Evolutionary conservation across 78 protist species (phyloP).

Genomic region (Dictyostelium brefeldianum): DNA sequence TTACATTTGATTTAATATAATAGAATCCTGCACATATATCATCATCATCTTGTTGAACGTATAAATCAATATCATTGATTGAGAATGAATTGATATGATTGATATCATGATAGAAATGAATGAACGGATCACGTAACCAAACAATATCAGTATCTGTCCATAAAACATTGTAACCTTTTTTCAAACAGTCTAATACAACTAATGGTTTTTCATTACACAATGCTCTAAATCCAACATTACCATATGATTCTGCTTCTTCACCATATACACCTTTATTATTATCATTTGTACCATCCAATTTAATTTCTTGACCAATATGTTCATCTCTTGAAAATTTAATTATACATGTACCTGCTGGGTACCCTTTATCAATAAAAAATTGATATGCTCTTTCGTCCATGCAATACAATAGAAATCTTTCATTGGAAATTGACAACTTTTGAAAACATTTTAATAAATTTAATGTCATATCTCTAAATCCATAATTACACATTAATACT

Average conservation of each 20-base stretch:
- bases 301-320: background rate
- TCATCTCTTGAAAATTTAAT: conserved; percentile 8
- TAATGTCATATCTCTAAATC: conserved; percentile 66
- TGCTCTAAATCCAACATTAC: conserved; percentile 66
- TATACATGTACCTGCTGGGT: no score
- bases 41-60: conserved; percentile 75
- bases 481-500: conserved; percentile 76
- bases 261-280: conserved; percentile 58
- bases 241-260: conserved; percentile 75
- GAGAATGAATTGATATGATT: no score
- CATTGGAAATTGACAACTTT: background rate
- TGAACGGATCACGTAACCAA: conserved; percentile 63
- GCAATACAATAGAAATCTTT: conserved; percentile 32
- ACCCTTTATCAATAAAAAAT: background rate
- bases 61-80: conserved; percentile 25
- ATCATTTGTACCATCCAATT: background rate
- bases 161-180: conserved; percentile 69
- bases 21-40: conserved; percentile 84
- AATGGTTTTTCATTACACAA: conserved; percentile 80
- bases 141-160: conserved; percentile 84
- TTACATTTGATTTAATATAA: conserved; percentile 42
- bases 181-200: conserved; percentile 55
- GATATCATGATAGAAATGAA: background rate
- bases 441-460: conserved; percentile 48
- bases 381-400: conserved; percentile 40